Percentiles rank a stretch among this genome's conserved stretches.
phyloP scores from a whole-genome alignment of 2,329 filamentous ascomycete genomes.

The Fusarium anthophilum region DNA sequence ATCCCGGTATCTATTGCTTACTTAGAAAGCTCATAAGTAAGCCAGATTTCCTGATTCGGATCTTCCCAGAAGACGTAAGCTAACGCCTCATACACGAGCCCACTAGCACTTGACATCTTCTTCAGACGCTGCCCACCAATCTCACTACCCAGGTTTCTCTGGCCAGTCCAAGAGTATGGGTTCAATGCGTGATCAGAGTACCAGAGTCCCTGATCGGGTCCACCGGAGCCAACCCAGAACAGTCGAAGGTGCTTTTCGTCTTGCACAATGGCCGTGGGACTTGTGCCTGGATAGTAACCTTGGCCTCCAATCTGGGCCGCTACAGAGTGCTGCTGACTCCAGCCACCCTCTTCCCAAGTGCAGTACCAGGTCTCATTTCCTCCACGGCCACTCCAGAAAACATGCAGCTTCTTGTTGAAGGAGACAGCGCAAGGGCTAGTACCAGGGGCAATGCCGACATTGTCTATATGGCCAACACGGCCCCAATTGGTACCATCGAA shows the following conservation, averaged over 20 bases:
- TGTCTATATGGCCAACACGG: rapidly evolving
- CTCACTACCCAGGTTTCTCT: background rate
- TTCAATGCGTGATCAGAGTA: rapidly evolving
- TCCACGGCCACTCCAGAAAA: no score
- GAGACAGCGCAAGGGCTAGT: rapidly evolving
- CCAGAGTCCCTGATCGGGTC: background rate
- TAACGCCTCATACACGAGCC: rapidly evolving
- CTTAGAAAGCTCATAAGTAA: rapidly evolving
- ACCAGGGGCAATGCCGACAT: no score
- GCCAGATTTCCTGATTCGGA: rapidly evolving
- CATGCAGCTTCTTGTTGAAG: no score
- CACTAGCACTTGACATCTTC: background rate
- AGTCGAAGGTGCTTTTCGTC: rapidly evolving
- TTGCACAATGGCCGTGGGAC: background rate
- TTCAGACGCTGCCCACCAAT: background rate
- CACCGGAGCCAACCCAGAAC: background rate
- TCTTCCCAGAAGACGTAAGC: background rate
- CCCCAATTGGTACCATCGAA: rapidly evolving
- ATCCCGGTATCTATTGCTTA: no score
- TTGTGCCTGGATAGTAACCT: background rate
- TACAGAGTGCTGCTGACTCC: background rate
- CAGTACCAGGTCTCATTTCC: no score
- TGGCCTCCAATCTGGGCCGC: background rate
- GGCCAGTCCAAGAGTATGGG: background rate
- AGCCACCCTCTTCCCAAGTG: no score